A percentile compares a stretch with the other conserved stretches of the same genome.
Conservation (phyloP, 2,329 filamentous ascomycete species). For the Gremmenia infestans region DNA sequence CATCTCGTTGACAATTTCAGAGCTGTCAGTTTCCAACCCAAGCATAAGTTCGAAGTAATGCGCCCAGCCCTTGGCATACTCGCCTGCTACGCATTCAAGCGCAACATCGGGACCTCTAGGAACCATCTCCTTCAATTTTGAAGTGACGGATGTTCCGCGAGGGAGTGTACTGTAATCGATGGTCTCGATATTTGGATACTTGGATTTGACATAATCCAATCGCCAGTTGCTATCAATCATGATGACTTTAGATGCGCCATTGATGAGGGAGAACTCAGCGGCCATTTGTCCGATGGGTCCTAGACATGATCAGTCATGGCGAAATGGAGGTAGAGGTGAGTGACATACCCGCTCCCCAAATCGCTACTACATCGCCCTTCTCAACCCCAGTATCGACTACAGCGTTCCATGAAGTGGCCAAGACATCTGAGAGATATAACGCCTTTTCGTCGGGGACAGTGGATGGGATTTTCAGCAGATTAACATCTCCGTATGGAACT, state of each 20-base stretch:
- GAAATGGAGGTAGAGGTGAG: not conserved
- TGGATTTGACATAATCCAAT: slow-evolving; percentile 61
- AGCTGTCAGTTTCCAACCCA: slow-evolving; percentile 79
- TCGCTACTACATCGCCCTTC: slow-evolving; percentile 68
- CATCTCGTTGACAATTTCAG: slow-evolving; percentile 77
- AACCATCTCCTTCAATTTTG: slow-evolving; percentile 67
- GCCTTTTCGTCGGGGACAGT: slow-evolving; percentile 76
- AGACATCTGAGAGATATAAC: slow-evolving; percentile 75
- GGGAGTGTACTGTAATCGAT: slow-evolving; percentile 62
- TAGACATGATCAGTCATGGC: not conserved
- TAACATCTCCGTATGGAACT: slow-evolving; percentile 75
- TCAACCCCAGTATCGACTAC: slow-evolving; percentile 83
- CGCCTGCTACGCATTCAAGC: slow-evolving; percentile 61
- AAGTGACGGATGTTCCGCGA: slow-evolving; percentile 63
- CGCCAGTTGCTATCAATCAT: slow-evolving; percentile 71
- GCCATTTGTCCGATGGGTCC: slow-evolving; percentile 81
- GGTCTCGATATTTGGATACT: slow-evolving; percentile 60
- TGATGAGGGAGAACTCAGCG: slow-evolving; percentile 67
- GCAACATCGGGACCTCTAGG: slow-evolving; percentile 70
- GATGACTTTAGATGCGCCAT: slow-evolving; percentile 71
- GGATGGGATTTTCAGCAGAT: slow-evolving; percentile 73
- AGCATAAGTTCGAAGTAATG: slow-evolving; percentile 53
- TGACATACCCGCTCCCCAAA: slow-evolving; percentile 64
- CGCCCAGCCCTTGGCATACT: slow-evolving; percentile 57
- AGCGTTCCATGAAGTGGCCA: slow-evolving; percentile 74